phyloP scores from a whole-genome alignment of 257 asterid genomes.

The Solanum ossicruentum region DNA sequence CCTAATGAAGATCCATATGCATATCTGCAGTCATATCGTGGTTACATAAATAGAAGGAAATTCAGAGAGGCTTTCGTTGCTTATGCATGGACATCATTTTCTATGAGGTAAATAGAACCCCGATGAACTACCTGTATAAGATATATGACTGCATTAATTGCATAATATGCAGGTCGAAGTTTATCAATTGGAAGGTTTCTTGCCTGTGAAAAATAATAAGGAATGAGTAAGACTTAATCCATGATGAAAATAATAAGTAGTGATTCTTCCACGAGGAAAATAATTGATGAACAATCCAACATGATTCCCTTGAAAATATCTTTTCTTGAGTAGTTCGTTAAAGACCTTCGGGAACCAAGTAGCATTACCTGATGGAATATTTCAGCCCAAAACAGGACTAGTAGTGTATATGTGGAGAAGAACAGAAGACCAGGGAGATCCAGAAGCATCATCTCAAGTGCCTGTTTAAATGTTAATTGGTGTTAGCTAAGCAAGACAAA shows the following conservation, averaged over 20 bases:
- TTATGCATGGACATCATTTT: neutral
- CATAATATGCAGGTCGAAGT: constrained; percentile 16
- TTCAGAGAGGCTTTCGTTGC: neutral
- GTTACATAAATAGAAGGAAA: neutral
- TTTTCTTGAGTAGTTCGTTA: neutral
- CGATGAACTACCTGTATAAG: constrained; percentile 10
- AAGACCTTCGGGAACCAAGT: neutral
- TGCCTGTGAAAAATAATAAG: constrained; percentile 7
- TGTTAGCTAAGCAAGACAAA: neutral
- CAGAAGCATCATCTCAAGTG: constrained; percentile 17
- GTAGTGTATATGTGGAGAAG: constrained; percentile 29
- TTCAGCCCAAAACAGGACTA: constrained; percentile 32
- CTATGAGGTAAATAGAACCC: neutral
- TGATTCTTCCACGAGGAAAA: neutral
- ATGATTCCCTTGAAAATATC: neutral
- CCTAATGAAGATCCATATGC: constrained; percentile 17
- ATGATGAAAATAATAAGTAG: neutral
- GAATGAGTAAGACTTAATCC: neutral
- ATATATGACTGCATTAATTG: constrained; percentile 16
- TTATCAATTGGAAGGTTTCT: constrained; percentile 26
- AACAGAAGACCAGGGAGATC: constrained; percentile 31
- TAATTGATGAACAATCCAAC: neutral
- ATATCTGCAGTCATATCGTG: constrained; percentile 1
- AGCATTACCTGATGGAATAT: constrained; percentile 25
- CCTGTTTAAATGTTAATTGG: constrained; percentile 7